Evolutionary conservation across 2,329 filamentous ascomycete species (phyloP), one percentile per base, ranked within the genome.

Genomic region (Neonectria neomacrospora): DNA sequence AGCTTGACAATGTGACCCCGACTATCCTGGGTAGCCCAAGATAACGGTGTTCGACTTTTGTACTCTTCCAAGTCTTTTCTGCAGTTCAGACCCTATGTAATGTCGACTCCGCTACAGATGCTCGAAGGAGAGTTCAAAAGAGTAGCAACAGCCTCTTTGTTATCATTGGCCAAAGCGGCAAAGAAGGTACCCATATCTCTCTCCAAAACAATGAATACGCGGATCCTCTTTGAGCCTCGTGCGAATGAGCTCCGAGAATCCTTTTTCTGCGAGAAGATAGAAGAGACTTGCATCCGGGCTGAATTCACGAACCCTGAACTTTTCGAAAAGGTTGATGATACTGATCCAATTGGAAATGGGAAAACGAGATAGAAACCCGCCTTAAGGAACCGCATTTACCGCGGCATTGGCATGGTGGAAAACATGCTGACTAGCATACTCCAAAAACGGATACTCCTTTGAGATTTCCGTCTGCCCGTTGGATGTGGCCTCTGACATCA

Each of bases 331-430:
- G 3, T 26, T 26, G 23, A 6, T 26, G 6, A 26, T 26, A 6
- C 3, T 26, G 23, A 26, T 26, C 23, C 23, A 26, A 26, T 6
- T 3, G 6, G 7, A 66, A 71, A 26, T 67, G 32, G 2, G 30
- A 32, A 80, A 80, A 0, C 20, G 8, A 8, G 58, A 30, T 1
- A 83, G 37, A 63, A 82, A 81, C 0, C 62, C 48, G 4, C 56
- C 41, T 67, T 80, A 77, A n/a, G 59, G 32, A 32, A 79, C 67
- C 3, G 60, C 65, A 18, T 28, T 10, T 5, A 67, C 61, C 57
- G 81, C 80, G 30, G 20, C 34, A 47, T 84, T 70, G 14, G 82
- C 77, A 59, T 85, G 82, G 52, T 70, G 61, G n/a, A 85, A 69
- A 10, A 83, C 41, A 54, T 81, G 74, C 7, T 71, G 65, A n/a